Base-by-base conservation (phyloP, 2,329 filamentous ascomycete species). In the Catunica adiposa region DNA sequence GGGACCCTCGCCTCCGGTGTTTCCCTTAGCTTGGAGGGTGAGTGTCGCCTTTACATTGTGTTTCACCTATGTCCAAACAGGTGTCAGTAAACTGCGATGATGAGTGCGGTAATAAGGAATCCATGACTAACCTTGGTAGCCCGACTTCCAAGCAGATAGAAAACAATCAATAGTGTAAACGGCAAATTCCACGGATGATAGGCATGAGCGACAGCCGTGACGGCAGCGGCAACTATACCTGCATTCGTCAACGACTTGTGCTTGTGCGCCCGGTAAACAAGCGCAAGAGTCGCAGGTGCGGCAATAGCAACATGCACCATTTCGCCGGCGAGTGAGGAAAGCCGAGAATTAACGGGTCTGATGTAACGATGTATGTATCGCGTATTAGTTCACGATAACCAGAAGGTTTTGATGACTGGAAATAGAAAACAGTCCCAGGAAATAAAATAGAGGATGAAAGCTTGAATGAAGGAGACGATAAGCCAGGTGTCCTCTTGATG, bases 101-200 rank as follows among this genome's bases (percentile, higher is more conserved):
- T 29, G 7, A 23, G 11, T 11, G 5, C 29, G 29, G 29, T 5
- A 34, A 34, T 34, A 34, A 11, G 29, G 11, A 34, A 34, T 5
- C 29, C 29, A 34, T 5, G 11, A 34, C 29, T 34, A 34, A 34
- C 29, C 71, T 90, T 89, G 0, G 90, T 96, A 0, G 83, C 89
- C 53, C 81, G 74, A 1, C 85, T 94, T 1, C 89, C 92, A 3
- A 84, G 80, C 2, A 94, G 71, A 68, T 95, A 97, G 72, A 97
- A 97, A 37, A 89, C 78, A 52, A 78, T 77, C 1, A 97, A 75
- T 9, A 96, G 75, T 26, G 78, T 78, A 69, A 96, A 94, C n/a
- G 88, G 89, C n/a, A 89, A 73, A 59, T 86, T 86, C 83, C 88
- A 96, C 2, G 90, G 90, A 68, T 97, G 89, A n/a, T 89, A 70